A percentile compares a stretch with the other conserved stretches of the same genome.
Conservation (phyloP, 306 rosid species). For the Albizia julibrissin region DNA sequence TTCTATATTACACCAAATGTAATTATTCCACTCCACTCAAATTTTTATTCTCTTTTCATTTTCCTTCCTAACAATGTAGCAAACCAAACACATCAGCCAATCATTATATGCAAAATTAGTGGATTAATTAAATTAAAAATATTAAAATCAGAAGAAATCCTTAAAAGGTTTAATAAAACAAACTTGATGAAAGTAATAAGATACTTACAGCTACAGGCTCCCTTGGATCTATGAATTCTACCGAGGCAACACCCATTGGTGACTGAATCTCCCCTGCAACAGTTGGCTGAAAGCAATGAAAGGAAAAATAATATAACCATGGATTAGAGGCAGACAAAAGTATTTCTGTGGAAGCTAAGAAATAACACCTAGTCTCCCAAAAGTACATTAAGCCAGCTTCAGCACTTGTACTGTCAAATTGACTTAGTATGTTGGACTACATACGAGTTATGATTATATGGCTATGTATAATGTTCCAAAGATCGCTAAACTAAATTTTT, state of each 20-base stretch:
- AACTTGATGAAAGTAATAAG: constrained; percentile 26
- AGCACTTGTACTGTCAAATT: constrained; percentile 5
- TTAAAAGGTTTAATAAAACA: neutral
- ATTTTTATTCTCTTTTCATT: neutral
- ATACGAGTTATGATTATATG: neutral
- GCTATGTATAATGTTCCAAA: neutral
- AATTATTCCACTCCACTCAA: neutral
- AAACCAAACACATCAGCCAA: neutral
- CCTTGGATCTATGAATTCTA: constrained; percentile 91
- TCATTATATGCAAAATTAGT: neutral
- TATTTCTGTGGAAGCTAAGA: neutral
- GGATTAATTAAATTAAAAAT: neutral
- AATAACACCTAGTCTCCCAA: constrained; percentile 13
- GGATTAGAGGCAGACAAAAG: neutral
- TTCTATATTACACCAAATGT: neutral
- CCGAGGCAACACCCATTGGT: constrained; percentile 84
- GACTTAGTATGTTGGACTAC: neutral
- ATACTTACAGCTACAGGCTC: constrained; percentile 80
- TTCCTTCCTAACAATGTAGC: neutral
- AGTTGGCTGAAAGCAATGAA: constrained; percentile 64
- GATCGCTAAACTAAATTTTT: neutral
- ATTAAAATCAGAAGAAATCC: constrained; percentile 6
- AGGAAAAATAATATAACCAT: neutral
- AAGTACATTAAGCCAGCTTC: neutral
- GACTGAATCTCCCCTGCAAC: constrained; percentile 87